Base-by-base conservation (phyloP, 1,284 basidiomycete genomes). In the Ustilago vetiveriae region DNA sequence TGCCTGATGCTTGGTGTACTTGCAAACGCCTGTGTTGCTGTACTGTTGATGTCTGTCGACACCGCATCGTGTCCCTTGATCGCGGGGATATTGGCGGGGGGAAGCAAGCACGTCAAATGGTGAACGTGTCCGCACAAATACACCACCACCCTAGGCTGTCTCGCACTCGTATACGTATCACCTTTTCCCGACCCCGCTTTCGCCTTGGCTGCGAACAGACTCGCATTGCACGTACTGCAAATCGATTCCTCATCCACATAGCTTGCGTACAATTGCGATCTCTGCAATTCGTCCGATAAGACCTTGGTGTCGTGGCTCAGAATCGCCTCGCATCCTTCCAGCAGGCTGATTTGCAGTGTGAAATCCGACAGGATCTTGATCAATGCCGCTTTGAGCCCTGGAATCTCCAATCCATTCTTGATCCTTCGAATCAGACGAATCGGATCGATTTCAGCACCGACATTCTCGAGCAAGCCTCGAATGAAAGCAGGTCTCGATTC, bases 301-400 rank as follows among this genome's bases (percentile, higher is more conserved):
- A 70, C 59, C 37, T 60, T 50, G 0, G 57, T 65, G 39, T 79
- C 75, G 32, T 72, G 71, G n/a, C 63, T 45, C 26, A 81, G 50
- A 16, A 82, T 78, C 9, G 60, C 68, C 27, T 57, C 48, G 58
- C 79, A 80, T 6, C 78, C 78, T 19, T 77, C 62, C 11, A 80
- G 39, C 27, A 82, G 67, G 26, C 75, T 76, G 39, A 76, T 72
- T 77, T 88, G 87, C 4, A 98, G 84, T 75, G 96, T 92, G 79
- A 95, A 97, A 76, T 97, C 94, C 64, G 94, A 92, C 47, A 99
- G 83, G 54, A 98, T 97, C 86, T 96, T 98, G 84, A 98, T 94
- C 26, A 98, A 84, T 0, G 94, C 93, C 48, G 90, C 88, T 81
- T 96, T 94, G 54, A 99, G 86, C 0, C 94, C 95, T 0, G 92